Base-by-base conservation (phyloP, 768 basidiomycete genomes). In the Brasilioporus rufonigricans region DNA sequence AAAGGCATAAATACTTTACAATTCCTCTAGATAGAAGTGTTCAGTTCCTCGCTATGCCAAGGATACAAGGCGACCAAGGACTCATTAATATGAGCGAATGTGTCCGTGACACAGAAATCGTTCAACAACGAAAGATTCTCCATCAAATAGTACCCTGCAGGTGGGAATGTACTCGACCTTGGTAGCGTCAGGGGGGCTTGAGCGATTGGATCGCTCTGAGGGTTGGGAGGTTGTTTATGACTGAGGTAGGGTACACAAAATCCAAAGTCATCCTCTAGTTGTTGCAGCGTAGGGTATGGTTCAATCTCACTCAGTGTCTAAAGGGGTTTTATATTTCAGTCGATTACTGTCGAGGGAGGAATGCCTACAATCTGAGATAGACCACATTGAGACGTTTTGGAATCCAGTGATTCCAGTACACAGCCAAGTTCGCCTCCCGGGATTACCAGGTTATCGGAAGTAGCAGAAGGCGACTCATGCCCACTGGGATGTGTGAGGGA, bases 281-380 rank as follows among this genome's bases (percentile, higher is more conserved):
- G 46, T 48, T 48, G 48, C 26, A 29, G 19, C 23, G 52, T 13
- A 39, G 27, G 38, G 27, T 48, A 26, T 26, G 21, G 36, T 19
- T 50, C 24, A 27, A 61, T 44, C 31, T 55, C 55, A 43, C 63
- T 65, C 2, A 70, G 66, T 12, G 65, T 61, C 74, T 76, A 55
- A 19, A 50, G 52, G 24, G 23, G 18, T 38, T 14, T 21, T 16
- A 31, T 31, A 29, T 11, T 26, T 64, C 29, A 50, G 52, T 47
- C 53, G 46, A 40, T 45, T 44, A 21, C 21, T 31, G 23, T 11
- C 46, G 9, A 32, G 48, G 21, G 18, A 50, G 43, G 21, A 35
- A 39, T n/a, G 53, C 62, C 39, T 52, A 77, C 76, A 44, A 67
- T 65, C 38, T 51, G 48, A 39, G 62, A 57, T 19, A 69, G 36